Base-by-base conservation (phyloP, 768 basidiomycete species). In the Russula sp. region DNA sequence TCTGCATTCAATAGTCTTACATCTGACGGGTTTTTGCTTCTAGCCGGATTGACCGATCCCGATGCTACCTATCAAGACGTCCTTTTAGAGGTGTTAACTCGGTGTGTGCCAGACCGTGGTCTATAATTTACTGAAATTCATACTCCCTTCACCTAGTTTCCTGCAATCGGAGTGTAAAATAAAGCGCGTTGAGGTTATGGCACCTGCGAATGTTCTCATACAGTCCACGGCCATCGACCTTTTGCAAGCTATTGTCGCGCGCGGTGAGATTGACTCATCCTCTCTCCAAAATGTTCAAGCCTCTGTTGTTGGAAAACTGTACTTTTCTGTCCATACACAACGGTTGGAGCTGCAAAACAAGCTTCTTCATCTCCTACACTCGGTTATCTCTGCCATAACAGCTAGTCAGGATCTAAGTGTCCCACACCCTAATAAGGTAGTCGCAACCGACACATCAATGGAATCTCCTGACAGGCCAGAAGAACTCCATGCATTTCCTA, bases 341-440 rank as follows among this genome's bases (percentile, higher is more conserved):
- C 80, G 85, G 39, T 81, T 93, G 43, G 90, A 96, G 68, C 77
- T 94, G 14, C 97, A 98, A 76, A 94, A 91, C 78, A 96, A 94
- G 71, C 81, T 96, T 52, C 81, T 98, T 4, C 93, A 94, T 70
- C 82, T 96, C 13, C 81, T 98, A 0, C 95, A 98, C 70, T 87
- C 90, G 0, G 75, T 93, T 36, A 84, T 94, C 45, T 86, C 88
- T 3, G 83, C 84, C 1, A 83, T 84, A 5, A 80, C 77, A 1
- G 64, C 77, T 32, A 69, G 70, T 25, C 68, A 76, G 5, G 77
- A 73, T 32, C 57, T 61, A 41, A 62, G 58, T 29, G 22, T 35
- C 34, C 50, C 53, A 35, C 59, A 45, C 22, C 29, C 42, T 32
- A 39, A 25, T 35, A 66, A 61, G 7, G 58, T 35, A n/a, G 29